Conservation (phyloP, 306 rosid genomes). For the Acmispon strigosus region DNA sequence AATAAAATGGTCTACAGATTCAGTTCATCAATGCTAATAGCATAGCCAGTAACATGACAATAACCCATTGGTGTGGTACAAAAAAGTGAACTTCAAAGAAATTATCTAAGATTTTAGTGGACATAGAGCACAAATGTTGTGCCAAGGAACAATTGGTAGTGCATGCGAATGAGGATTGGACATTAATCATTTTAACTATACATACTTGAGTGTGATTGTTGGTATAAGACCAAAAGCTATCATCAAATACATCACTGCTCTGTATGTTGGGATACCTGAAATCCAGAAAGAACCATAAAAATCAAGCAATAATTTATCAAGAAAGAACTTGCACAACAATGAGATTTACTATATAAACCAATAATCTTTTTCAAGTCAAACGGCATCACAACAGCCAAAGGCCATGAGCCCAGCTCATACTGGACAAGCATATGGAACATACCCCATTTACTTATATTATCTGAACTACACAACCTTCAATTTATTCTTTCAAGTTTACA, state of each 20-base stretch:
- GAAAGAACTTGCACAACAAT: neutral
- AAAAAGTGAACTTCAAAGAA: too few species aligned
- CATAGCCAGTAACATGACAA: too few species aligned
- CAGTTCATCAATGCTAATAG: too few species aligned
- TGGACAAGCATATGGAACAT: constrained; percentile 1
- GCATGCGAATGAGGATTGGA: neutral
- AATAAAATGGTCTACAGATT: too few species aligned
- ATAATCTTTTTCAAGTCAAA: neutral
- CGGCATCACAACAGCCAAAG: neutral
- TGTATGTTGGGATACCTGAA: constrained; percentile 56
- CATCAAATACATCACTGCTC: constrained; percentile 54
- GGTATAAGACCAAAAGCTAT: constrained; percentile 72
- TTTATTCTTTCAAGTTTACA: constrained; percentile 3
- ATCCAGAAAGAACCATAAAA: constrained; percentile 13
- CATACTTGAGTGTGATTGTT: constrained; percentile 72
- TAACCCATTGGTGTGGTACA: too few species aligned
- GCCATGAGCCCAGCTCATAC: neutral
- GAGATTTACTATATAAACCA: neutral
- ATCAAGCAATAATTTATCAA: neutral
- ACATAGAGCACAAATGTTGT: too few species aligned
- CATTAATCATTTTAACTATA: neutral
- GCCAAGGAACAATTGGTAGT: neutral
- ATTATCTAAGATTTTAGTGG: too few species aligned
- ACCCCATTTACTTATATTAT: neutral
- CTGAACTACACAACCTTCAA: neutral